Base-by-base conservation (phyloP, 495 filamentous ascomycete species). In the Rostrohypoxylon terebratum region DNA sequence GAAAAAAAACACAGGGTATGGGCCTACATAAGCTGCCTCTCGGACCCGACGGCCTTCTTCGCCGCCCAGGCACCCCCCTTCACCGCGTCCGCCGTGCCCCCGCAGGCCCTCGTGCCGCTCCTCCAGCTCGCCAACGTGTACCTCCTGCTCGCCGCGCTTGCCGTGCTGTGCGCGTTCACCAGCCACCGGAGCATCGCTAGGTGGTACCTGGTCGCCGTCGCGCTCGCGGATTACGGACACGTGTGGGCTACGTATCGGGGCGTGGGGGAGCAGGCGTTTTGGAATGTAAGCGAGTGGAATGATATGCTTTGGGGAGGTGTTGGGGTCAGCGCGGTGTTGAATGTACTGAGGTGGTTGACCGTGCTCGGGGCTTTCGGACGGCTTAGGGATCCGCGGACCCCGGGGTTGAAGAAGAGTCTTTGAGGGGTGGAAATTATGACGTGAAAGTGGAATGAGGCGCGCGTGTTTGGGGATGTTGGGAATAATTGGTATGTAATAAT, bases 161-260 rank as follows among this genome's bases (percentile, higher is more conserved):
- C 82, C 1, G 74, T 87, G 1, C 76, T 89, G 10, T 81, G 86
- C 57, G 82, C 85, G 77, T 80, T 82, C n/a, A 87, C 86, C 25
- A 80, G 80, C 10, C 84, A 90, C 66, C 80, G 84, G 5, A 74
- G 69, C 20, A 86, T 88, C 1, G 77, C 87, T 18, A 82, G 83
- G 23, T 83, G 85, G 63, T 90, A 87, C 67, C 69, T 91, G 6
- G 59, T 85, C 4, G 85, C 80, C 4, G 81, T 89, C 36, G 84
- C 85, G 53, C 75, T 90, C 21, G 89, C 84, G 3, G 90, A 91
- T 75, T 79, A 89, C 55, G 89, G 89, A 2, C 90, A 92, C 73
- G 63, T 91, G n/a, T 89, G 81, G 68, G 86, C 84, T 18, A 84
- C 81, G 0, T 88, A 84, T 60, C 68, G 79, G 23, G 86, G 77